Conservation (phyloP, 2,329 filamentous ascomycete species). For the Lasiodiplodia gonubiensis region DNA sequence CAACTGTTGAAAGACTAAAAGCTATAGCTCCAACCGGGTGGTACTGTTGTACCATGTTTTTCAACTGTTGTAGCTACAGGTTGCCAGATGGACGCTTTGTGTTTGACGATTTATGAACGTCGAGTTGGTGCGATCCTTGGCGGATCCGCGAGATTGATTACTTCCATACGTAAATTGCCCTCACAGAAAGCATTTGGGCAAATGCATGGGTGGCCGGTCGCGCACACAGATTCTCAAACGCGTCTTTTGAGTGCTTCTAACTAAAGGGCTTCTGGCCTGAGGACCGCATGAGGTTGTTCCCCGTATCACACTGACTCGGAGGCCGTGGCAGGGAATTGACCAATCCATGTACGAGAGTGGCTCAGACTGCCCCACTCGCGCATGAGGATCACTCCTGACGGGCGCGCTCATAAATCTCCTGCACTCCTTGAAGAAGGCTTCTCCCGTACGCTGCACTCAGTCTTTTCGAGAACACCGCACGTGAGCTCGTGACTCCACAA, state of each 20-base stretch:
- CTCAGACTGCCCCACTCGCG: neutral
- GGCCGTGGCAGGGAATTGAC: neutral
- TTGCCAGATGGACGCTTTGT: neutral
- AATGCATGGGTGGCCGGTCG: neutral
- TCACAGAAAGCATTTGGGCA: neutral
- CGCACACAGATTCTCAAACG: neutral
- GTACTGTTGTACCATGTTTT: neutral
- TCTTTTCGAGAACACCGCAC: neutral
- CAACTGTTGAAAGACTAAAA: neutral
- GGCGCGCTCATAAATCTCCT: neutral
- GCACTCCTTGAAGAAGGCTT: neutral
- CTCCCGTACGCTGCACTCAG: neutral
- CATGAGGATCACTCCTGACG: conserved; percentile 17
- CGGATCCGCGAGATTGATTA: no score
- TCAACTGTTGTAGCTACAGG: neutral
- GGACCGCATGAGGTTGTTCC: conserved; percentile 1
- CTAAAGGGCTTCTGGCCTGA: neutral
- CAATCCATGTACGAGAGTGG: neutral
- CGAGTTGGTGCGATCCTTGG: neutral
- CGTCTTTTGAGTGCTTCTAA: neutral
- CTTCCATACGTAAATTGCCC: neutral
- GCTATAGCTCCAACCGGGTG: neutral
- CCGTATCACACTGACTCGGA: neutral
- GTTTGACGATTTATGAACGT: neutral
- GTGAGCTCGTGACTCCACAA: neutral